These are phyloP conservation scores for Kwoniella sp. DNA, from an alignment of 768 basidiomycete genomes.

Conservation along the genomic window DNA sequence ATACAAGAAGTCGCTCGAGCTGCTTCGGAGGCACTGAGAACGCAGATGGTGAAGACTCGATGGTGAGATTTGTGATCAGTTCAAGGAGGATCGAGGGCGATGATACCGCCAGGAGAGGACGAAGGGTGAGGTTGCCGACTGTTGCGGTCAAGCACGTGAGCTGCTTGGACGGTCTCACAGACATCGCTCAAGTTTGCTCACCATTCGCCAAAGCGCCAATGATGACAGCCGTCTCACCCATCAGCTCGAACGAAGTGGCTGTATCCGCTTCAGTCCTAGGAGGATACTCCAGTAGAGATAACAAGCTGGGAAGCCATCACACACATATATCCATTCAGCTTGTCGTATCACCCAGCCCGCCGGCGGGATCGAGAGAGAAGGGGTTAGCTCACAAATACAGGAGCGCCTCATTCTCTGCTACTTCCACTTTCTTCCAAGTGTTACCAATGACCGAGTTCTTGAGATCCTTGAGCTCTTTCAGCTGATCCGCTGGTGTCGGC, in stretches of 20 bases:
- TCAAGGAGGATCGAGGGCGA: constrained; percentile 32
- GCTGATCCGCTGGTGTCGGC: constrained; percentile 14
- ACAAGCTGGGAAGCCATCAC: constrained; percentile 9
- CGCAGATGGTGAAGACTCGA: not conserved
- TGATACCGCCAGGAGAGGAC: constrained; percentile 31
- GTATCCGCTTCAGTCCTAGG: not conserved
- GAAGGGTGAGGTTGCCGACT: constrained; percentile 44
- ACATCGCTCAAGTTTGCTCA: constrained; percentile 17
- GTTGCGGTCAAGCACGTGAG: constrained; percentile 9
- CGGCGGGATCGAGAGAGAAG: not conserved
- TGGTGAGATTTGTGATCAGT: constrained; percentile 22
- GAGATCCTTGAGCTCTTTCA: constrained; percentile 46
- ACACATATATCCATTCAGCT: not conserved
- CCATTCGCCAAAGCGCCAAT: constrained; percentile 52
- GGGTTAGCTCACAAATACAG: constrained; percentile 32
- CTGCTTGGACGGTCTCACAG: not conserved
- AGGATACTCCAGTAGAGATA: constrained; percentile 21
- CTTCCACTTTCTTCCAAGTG: constrained; percentile 51
- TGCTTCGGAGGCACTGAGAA: not conserved
- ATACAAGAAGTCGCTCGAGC: constrained; percentile 35
- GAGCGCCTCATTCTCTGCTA: constrained; percentile 41
- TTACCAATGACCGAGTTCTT: constrained; percentile 56
- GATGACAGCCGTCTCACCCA: constrained; percentile 51
- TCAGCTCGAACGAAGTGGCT: constrained; percentile 30
- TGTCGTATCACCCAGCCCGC: too few relatives aligned